Evolutionary conservation across 441 rosid genomes (phyloP), one percentile per base, ranked within the genome.

Genomic region (Capsella rubella): DNA sequence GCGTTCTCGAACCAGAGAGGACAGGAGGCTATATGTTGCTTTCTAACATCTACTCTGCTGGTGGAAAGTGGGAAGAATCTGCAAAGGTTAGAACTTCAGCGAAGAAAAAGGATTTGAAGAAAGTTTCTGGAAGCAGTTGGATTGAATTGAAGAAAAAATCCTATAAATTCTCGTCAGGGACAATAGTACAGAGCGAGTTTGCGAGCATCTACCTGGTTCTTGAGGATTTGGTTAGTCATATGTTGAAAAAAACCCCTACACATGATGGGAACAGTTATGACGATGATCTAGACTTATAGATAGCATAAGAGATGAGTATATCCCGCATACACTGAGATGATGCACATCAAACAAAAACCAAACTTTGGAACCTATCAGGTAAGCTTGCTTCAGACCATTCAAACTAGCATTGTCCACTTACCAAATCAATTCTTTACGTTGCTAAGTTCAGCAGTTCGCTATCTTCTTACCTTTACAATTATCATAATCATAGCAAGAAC

Each of bases 211-310:
- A 72, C 71, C 75, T 67, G n/a, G 77, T 82, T 64, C 83, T 87
- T 11, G 76, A 80, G 80, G 87, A 81, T 73, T 73, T 89, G 83
- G 57, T 77, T 18, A 57, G 76, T 82, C 87, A 87, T 61, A 86
- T 87, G 90, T 79, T 78, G 73, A 67, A 42, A 25, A 77, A 79
- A 73, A 62, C 29, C 34, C 16, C 40, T 51, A 53, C 34, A 49
- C 61, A 49, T 54, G 71, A 74, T 53, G 69, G n/a, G 10, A 29
- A 27, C 32, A 27, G 12, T 32, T 8, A 25, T 10, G 70, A 65
- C 55, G 70, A 65, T 47, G 75, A 75, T 71, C 43, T 34, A 29
- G 65, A 79, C 50, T 37, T 61, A 37, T 72, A 59, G 59, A 54
- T 32, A 35, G 70, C 56, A 2, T 72, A 47, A 61, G 43, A 72